Conservation (phyloP, 257 asterid species). For the Solanum etuberosum region DNA sequence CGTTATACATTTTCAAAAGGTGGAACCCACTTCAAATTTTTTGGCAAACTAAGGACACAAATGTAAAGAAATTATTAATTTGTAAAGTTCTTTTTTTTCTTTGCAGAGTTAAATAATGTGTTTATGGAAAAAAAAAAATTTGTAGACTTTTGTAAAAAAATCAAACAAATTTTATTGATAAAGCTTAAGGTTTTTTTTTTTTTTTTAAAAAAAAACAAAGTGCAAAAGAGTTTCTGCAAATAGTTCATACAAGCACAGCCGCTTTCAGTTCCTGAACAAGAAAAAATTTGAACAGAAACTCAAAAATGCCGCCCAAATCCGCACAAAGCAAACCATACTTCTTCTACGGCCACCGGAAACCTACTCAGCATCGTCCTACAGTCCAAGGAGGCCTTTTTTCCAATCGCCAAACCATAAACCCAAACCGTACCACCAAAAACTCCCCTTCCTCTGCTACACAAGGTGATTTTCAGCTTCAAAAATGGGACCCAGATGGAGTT, state of each 20-base stretch:
- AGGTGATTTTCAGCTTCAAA: slow-evolving; percentile 61
- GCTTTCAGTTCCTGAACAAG: neutral
- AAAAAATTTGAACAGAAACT: neutral
- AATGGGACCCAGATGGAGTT: slow-evolving; percentile 65
- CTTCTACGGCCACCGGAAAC: slow-evolving; percentile 89
- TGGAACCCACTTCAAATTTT: neutral
- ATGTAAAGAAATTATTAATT: no score
- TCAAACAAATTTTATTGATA: no score
- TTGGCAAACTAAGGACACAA: neutral
- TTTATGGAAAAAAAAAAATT: no score
- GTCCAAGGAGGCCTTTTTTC: slow-evolving; percentile 85
- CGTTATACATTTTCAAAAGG: neutral
- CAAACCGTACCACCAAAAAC: slow-evolving; percentile 4
- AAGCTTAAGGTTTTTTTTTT: no score
- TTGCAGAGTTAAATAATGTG: no score
- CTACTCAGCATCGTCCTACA: slow-evolving; percentile 80
- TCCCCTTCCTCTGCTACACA: slow-evolving; percentile 3
- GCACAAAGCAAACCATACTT: slow-evolving; percentile 57
- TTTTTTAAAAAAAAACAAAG: no score
- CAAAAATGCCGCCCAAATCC: slow-evolving; percentile 40
- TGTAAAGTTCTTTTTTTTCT: neutral
- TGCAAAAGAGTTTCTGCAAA: no score
- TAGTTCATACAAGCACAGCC: neutral
- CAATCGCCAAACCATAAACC: slow-evolving; percentile 51
- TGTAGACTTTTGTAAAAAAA: no score